Evolutionary conservation across 495 filamentous ascomycete species (phyloP).

Genomic region (Aspergillus kassunensis): DNA sequence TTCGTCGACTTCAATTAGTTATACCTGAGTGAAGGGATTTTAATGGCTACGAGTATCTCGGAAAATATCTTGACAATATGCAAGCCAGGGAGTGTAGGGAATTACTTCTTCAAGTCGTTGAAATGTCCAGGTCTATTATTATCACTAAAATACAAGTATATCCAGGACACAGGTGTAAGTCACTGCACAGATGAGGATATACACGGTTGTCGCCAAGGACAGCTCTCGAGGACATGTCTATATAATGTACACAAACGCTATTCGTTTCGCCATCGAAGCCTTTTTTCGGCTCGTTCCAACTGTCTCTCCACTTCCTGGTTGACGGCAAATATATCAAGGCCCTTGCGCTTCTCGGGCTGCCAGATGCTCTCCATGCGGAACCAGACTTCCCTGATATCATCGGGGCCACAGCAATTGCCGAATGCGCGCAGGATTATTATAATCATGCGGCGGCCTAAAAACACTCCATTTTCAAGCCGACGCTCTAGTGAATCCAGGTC

Average conservation of each 20-base stretch:
- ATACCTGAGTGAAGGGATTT: too few species aligned
- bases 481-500: slow-evolving; percentile 17
- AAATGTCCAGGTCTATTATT: slow-evolving; percentile 8
- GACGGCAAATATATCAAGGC: slow-evolving; percentile 33
- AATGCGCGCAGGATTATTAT: slow-evolving; percentile 41
- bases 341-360: slow-evolving; percentile 36
- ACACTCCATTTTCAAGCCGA: slow-evolving; percentile 41
- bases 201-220: background rate
- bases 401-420: slow-evolving; percentile 34
- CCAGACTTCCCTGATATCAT: slow-evolving; percentile 40
- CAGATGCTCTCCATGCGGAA: slow-evolving; percentile 40
- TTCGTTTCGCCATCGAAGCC: background rate
- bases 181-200: background rate
- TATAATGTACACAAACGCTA: slow-evolving; percentile 34
- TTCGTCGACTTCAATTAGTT: too few species aligned
- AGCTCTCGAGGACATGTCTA: slow-evolving; percentile 23
- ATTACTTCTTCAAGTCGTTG: too few species aligned
- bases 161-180: background rate
- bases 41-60: too few species aligned
- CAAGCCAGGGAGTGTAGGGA: too few species aligned
- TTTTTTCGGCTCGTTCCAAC: slow-evolving; percentile 14
- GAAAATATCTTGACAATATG: too few species aligned
- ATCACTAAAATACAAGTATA: slow-evolving; percentile 10
- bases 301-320: slow-evolving; percentile 41
- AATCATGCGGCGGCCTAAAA: slow-evolving; percentile 41